Evolutionary conservation across 2,329 filamentous ascomycete genomes (phyloP), one percentile per base, ranked within the genome.

Genomic region (Monosporascus sp.): DNA sequence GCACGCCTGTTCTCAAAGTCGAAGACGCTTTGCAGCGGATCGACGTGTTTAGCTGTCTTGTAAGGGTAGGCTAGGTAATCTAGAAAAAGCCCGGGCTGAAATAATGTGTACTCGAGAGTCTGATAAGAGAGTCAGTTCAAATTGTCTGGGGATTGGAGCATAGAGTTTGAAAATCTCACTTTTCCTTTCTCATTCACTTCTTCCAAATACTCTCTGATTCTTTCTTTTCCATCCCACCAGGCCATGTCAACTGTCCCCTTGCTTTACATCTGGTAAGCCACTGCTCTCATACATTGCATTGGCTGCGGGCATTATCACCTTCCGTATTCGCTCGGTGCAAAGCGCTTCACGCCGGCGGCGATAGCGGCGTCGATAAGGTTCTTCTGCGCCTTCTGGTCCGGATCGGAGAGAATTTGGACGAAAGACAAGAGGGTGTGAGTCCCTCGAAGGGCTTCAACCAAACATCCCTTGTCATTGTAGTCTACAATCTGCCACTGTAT

Each of bases 281-380:
- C 37, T 43, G 43, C 5, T 7, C 8, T 40, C 9, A 20, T 17
- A 24, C 19, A 37, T 47, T n/a, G 20, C 7, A 41, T 48, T 24
- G n/a, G 26, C 3, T 47, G 9, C 9, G 50, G 17, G 22, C 44
- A 48, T 49, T 41, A 62, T 65, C 54, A 78, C 75, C 67, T 68
- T 22, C 63, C 69, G 57, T 78, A 88, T 58, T 88, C 85, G 37
- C 80, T 81, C 2, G 84, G 82, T 1, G 85, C 75, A 63, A 84
- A 85, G 7, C 82, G 75, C 58, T 78, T 78, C 6, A 87, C 83
- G 1, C 82, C 80, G 1, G 82, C 82, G 3, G 71, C 70, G 40
- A 84, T 72, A 7, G 80, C 74, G 1, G 83, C 84, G 53, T 86
- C 79, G 50, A 86, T 80, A 47, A 87, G 68, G 35, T 74, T 75